Evolutionary conservation across 179 eudicot species (phyloP).

Genomic region (Heliamphora ciliata): DNA sequence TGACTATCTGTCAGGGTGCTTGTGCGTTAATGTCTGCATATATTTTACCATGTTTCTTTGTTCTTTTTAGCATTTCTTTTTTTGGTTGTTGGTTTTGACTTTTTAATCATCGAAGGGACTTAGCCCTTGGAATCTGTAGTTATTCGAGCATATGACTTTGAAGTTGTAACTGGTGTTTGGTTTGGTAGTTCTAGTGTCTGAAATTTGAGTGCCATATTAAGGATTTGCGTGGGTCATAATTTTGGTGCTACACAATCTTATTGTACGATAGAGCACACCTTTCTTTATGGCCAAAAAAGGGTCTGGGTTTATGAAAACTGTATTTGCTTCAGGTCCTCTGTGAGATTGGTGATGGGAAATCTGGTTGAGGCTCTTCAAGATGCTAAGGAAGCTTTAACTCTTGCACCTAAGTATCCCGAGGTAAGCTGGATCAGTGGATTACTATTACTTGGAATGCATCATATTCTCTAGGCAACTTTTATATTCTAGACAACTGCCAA

Average conservation of each 20-base stretch:
- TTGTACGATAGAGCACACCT: neutral
- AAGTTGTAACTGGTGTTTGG: neutral
- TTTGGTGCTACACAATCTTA: neutral
- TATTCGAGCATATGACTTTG: neutral
- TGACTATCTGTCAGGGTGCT: neutral
- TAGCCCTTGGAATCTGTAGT: neutral
- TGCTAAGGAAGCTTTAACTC: slow-evolving; percentile 47
- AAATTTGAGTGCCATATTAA: neutral
- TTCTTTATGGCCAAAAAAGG: neutral
- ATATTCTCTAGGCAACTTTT: neutral
- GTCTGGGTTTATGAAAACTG: neutral
- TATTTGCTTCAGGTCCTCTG: slow-evolving; percentile 46
- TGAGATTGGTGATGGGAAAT: slow-evolving; percentile 49
- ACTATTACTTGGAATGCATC: slow-evolving; percentile 6
- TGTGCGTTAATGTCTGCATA: neutral
- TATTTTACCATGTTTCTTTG: neutral
- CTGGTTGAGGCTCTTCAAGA: slow-evolving; percentile 68
- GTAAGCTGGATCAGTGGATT: slow-evolving; percentile 26
- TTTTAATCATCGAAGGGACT: neutral
- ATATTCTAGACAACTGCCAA: neutral
- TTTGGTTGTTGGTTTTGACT: neutral
- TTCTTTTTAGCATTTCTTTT: neutral
- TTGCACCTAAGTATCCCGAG: slow-evolving; percentile 59
- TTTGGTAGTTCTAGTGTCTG: neutral
- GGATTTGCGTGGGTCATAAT: neutral